Evolutionary conservation across 1,284 basidiomycete genomes (phyloP).

Genomic region (Rhizoctonia solani): DNA sequence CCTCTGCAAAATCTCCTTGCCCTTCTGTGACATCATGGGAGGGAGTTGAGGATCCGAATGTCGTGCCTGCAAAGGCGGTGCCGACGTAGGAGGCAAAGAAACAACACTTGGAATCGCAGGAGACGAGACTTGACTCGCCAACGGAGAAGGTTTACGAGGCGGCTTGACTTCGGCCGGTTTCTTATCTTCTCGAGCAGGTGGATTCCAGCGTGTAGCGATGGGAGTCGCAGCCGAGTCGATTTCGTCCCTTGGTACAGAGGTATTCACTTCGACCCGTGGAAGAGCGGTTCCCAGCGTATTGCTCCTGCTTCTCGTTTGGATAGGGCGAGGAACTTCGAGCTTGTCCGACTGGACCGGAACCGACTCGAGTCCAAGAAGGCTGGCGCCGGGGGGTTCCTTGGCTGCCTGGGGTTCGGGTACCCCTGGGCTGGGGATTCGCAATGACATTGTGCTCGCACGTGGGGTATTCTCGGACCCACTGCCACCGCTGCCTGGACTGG

Average conservation of each 20-base stretch:
- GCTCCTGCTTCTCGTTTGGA: neutral
- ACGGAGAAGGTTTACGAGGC: neutral
- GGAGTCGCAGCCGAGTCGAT: constrained; percentile 26
- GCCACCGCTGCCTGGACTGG: constrained; percentile 12
- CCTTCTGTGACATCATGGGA: constrained; percentile 18
- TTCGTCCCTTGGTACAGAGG: neutral
- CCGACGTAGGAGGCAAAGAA: neutral
- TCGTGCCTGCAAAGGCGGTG: neutral
- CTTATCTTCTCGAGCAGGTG: neutral
- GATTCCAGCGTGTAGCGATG: constrained; percentile 6
- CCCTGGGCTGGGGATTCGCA: constrained; percentile 1
- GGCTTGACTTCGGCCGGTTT: too few relatives aligned
- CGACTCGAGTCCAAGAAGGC: neutral
- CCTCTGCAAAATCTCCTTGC: constrained; percentile 23
- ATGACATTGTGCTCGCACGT: constrained; percentile 1
- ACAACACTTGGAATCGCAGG: too few relatives aligned
- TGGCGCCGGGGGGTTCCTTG: neutral
- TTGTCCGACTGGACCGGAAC: neutral
- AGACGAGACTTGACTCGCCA: neutral
- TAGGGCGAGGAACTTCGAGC: neutral
- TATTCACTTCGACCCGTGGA: constrained; percentile 12
- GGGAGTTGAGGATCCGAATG: neutral
- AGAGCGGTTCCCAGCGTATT: neutral
- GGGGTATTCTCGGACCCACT: constrained; percentile 15
- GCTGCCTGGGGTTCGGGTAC: neutral